These are phyloP conservation scores for Candida labiduridarum DNA, from an alignment of 1,139 yeast genomes.

Conservation along the genomic window DNA sequence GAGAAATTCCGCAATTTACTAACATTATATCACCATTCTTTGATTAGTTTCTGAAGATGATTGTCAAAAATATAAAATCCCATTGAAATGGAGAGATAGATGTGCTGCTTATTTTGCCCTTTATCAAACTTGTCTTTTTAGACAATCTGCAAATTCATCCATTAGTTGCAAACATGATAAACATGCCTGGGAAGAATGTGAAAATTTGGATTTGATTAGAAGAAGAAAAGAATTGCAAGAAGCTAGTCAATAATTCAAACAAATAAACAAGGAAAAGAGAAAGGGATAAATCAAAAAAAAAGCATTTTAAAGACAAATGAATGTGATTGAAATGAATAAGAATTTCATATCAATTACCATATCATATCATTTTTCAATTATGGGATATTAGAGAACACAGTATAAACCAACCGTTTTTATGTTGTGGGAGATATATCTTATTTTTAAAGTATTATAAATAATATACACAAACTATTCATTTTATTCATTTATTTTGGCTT, in stretches of 20 bases:
- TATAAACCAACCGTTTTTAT: neutral
- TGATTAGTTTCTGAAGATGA: conserved; percentile 74
- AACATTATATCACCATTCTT: neutral
- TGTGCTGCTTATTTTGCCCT: conserved; percentile 78
- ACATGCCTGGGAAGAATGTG: conserved; percentile 86
- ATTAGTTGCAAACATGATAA: conserved; percentile 75
- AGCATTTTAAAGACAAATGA: neutral
- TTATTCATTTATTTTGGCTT: neutral
- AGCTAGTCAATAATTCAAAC: conserved; percentile 14
- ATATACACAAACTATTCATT: conserved; percentile 2
- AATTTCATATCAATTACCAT: neutral
- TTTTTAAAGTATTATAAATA: neutral
- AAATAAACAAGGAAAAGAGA: neutral
- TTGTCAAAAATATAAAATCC: conserved; percentile 79
- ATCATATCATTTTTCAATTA: neutral
- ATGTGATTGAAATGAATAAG: neutral
- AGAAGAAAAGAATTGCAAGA: conserved; percentile 74
- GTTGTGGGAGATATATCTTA: neutral
- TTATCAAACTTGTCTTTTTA: conserved; percentile 48
- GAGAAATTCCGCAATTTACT: neutral
- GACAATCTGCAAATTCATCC: conserved; percentile 49
- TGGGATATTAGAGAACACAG: neutral
- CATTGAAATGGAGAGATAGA: conserved; percentile 82
- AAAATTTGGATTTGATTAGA: conserved; percentile 79
- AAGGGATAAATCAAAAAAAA: neutral